Base-by-base conservation (phyloP, 2,329 filamentous ascomycete species). In the Alternaria ventricosa region DNA sequence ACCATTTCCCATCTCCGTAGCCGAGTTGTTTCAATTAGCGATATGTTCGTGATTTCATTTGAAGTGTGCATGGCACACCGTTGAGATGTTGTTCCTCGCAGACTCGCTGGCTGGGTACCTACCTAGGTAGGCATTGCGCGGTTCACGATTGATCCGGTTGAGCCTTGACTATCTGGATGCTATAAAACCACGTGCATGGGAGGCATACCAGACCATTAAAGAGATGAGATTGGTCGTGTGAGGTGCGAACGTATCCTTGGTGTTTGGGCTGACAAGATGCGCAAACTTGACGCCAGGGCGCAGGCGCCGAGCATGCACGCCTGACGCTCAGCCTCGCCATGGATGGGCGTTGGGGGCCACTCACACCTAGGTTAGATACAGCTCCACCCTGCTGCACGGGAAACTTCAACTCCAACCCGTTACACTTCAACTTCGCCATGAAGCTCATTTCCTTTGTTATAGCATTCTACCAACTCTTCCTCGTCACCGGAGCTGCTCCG, bases 171-270 rank as follows among this genome's bases (percentile, higher is more conserved):
- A 41, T 41, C 36, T 41, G 18, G 36, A n/a, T 41, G 36, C 36
- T 18, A 1, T 5, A 3, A 1, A 18, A 41, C 2, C 0, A 3
- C 2, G n/a, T 18, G n/a, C n/a, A 41, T 41, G 0, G 9, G 36
- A 41, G 36, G 36, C 36, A 41, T 41, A 41, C 36, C 36, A 41
- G 36, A 41, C 18, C 36, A 41, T 8, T 1, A 0, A 18, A 41
- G 36, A 18, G 36, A 1, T 41, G 4, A 10, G 2, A 6, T 41
- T 41, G n/a, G 8, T 41, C 9, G 36, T 41, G 36, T 41, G 36
- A 41, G 36, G 8, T 41, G 36, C 36, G 36, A 41, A 41, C 2
- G 2, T 41, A 11, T 41, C 36, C 36, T 41, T 3, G 36, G 2
- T 41, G 0, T 18, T 41, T 1, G 11, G 18, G n/a, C 36, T 18